Conservation (phyloP, 2,329 filamentous ascomycete genomes). For the Microsporum canis region DNA sequence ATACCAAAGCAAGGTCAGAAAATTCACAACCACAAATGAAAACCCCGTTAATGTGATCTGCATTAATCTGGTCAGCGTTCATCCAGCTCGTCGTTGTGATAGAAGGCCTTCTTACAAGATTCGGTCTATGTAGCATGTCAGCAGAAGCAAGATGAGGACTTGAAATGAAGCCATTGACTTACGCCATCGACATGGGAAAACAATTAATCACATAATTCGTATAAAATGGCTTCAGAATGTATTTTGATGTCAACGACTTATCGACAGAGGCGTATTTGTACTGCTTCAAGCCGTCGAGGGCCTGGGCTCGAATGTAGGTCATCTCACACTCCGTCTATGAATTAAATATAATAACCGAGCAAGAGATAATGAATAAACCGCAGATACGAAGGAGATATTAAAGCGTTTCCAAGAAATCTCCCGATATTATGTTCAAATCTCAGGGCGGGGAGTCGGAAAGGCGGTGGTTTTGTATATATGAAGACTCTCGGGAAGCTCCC, state of each 20-base stretch:
- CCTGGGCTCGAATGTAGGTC: constrained; percentile 91
- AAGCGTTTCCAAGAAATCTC: neutral
- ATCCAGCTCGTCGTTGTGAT: neutral
- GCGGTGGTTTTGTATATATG: neutral
- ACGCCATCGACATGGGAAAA: constrained; percentile 93
- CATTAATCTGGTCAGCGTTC: neutral
- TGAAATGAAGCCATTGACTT: constrained; percentile 27
- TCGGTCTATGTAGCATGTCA: constrained; percentile 34
- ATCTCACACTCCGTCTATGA: constrained; percentile 38
- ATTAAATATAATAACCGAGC: neutral
- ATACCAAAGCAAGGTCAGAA: constrained; percentile 90
- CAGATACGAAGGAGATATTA: neutral
- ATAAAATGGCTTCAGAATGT: constrained; percentile 96
- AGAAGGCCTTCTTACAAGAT: constrained; percentile 34
- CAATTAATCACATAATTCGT: constrained; percentile 84
- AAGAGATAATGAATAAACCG: neutral
- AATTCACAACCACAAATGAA: constrained; percentile 75
- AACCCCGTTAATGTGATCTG: constrained; percentile 85
- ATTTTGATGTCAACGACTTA: constrained; percentile 77
- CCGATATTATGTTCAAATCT: neutral
- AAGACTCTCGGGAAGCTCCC: neutral
- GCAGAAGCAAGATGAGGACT: neutral
- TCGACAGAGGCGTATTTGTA: constrained; percentile 96
- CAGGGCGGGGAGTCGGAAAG: neutral
- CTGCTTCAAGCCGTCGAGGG: constrained; percentile 74